phyloP scores from a whole-genome alignment of 257 asterid species.

The Solanum habrochaites region DNA sequence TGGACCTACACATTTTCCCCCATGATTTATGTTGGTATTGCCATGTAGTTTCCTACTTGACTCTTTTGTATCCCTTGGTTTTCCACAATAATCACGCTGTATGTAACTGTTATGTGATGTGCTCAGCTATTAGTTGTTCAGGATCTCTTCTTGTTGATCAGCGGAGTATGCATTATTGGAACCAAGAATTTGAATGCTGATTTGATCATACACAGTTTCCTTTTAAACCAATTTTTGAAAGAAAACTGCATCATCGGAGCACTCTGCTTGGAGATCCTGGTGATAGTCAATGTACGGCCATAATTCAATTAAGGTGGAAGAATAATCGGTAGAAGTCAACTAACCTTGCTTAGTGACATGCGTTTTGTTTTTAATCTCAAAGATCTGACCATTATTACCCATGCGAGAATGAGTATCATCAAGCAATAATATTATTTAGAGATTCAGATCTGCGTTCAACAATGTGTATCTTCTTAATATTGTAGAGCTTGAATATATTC shows the following conservation, averaged over 20 bases:
- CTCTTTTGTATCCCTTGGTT: not conserved
- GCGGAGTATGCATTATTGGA: not conserved
- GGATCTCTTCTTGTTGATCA: not conserved
- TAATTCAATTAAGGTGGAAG: not conserved
- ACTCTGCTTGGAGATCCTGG: not conserved
- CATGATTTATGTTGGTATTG: not conserved
- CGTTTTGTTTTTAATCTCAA: not conserved
- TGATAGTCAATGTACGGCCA: not conserved
- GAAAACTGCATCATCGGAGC: not conserved
- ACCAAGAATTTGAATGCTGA: not conserved
- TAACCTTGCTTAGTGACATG: not conserved
- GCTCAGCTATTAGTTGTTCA: not conserved
- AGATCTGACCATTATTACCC: not conserved
- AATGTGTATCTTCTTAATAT: not conserved
- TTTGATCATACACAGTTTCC: not conserved
- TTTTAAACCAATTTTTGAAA: not conserved
- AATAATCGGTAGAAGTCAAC: not conserved
- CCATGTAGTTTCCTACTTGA: not conserved
- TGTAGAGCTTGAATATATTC: not conserved
- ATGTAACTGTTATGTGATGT: not conserved
- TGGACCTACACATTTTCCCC: not conserved
- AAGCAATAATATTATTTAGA: not conserved
- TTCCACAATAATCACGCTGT: not conserved
- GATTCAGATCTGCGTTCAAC: not conserved
- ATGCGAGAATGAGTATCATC: not conserved